Percentiles rank a stretch among this genome's conserved stretches.
phyloP scores from a whole-genome alignment of 1,284 basidiomycete genomes.

The Boletus calvinii region DNA sequence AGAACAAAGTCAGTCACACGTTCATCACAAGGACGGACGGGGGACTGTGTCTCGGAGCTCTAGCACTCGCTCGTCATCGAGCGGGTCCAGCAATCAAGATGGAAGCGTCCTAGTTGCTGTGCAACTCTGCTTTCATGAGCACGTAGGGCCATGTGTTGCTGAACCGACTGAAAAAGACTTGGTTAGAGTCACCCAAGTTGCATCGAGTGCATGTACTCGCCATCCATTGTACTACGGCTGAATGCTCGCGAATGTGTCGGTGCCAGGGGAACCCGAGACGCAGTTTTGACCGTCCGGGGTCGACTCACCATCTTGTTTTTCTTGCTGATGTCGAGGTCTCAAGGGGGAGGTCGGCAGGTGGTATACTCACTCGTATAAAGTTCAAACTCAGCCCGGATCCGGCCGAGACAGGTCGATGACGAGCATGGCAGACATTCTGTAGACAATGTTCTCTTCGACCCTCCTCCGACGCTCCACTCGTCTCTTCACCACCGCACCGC shows the following conservation, averaged over 20 bases:
- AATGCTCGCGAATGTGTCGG: conserved; percentile 18
- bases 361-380: background rate
- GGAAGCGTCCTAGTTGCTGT: conserved; percentile 23
- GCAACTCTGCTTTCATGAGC: conserved; percentile 26
- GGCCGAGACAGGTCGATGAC: no score
- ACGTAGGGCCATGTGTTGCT: conserved; percentile 16
- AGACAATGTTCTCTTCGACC: conserved; percentile 8
- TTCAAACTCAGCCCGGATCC: conserved; percentile 26
- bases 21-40: conserved; percentile 29
- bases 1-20: conserved; percentile 52
- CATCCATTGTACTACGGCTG: conserved; percentile 25
- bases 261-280: conserved; percentile 23
- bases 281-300: conserved; percentile 5
- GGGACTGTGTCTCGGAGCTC: conserved; percentile 67
- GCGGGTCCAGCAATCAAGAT: conserved; percentile 32
- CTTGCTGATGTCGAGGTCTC: conserved; percentile 18
- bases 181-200: background rate
- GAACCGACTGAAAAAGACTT: conserved; percentile 22
- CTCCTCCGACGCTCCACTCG: conserved; percentile 15
- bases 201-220: conserved; percentile 24
- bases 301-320: conserved; percentile 29
- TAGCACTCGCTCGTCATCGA: conserved; percentile 40
- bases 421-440: no score
- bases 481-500: conserved; percentile 2
- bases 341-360: conserved; percentile 5